Evolutionary conservation across 345 rosid species (phyloP).

Genomic region (Brassica carinata): DNA sequence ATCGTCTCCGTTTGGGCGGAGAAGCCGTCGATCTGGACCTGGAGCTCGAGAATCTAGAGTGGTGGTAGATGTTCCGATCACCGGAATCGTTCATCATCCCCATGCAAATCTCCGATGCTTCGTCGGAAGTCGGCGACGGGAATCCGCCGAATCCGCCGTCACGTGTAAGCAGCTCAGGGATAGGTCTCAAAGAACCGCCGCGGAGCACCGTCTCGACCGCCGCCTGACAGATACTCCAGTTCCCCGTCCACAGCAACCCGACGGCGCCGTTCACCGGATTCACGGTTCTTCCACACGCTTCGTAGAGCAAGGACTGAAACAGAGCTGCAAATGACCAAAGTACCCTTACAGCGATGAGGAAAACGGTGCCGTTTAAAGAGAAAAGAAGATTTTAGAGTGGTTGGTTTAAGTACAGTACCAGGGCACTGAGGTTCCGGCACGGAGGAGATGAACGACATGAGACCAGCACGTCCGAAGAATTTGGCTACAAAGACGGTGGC

Average conservation of each 20-base stretch:
- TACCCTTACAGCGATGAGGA: background rate
- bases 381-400: background rate
- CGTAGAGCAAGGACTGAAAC: conserved; percentile 66
- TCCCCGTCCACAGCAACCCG: conserved; percentile 70
- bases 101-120: conserved; percentile 61
- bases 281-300: conserved; percentile 67
- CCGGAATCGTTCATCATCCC: conserved; percentile 51
- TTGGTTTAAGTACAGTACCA: conserved; percentile 34
- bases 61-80: conserved; percentile 43
- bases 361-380: background rate
- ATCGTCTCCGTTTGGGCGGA: conserved; percentile 56
- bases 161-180: conserved; percentile 38
- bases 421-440: conserved; percentile 65
- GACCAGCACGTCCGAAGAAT: conserved; percentile 92
- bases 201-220: conserved; percentile 63
- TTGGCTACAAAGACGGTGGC: conserved; percentile 89
- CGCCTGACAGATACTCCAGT: conserved; percentile 62
- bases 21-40: conserved; percentile 65
- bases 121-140: conserved; percentile 53
- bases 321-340: conserved; percentile 46
- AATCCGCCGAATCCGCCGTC: conserved; percentile 16
- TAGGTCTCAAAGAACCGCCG: conserved; percentile 54
- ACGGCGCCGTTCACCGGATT: conserved; percentile 76
- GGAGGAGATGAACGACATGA: conserved; percentile 73
- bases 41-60: conserved; percentile 66